Evolutionary conservation across 228 moss, liverwort and hornwort species (phyloP).

Genomic region (Sphagnum magellanicum): DNA sequence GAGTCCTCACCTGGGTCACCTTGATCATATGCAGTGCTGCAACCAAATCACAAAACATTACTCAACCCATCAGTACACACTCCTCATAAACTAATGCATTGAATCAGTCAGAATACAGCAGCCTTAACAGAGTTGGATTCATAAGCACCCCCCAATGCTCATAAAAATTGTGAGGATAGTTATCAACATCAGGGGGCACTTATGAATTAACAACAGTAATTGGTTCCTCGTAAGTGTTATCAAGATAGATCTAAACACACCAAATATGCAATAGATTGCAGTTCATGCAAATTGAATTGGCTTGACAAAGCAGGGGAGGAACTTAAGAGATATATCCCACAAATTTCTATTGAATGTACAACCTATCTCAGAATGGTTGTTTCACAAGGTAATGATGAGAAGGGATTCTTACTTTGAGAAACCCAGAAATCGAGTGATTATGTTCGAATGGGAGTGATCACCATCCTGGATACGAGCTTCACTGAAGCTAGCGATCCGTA

Average conservation of each 20-base stretch:
- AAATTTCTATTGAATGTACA: too few species aligned
- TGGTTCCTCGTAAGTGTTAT: background rate
- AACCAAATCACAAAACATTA: conserved; percentile 3
- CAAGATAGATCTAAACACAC: background rate
- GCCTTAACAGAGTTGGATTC: too few species aligned
- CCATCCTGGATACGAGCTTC: conserved; percentile 76
- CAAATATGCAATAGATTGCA: background rate
- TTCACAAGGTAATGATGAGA: background rate
- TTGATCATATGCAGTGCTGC: conserved; percentile 66
- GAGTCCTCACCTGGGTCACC: conserved; percentile 60
- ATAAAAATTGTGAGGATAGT: too few species aligned
- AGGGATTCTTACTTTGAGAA: conserved; percentile 53
- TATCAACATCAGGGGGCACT: too few species aligned
- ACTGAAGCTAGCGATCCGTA: conserved; percentile 76
- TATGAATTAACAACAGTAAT: too few species aligned
- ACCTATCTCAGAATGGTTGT: background rate
- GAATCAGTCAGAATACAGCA: background rate
- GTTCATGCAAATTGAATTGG: too few species aligned
- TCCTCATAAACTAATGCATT: background rate
- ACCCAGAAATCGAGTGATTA: conserved; percentile 69
- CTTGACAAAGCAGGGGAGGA: too few species aligned
- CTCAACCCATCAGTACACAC: too few species aligned
- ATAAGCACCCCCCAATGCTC: too few species aligned
- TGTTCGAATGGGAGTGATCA: conserved; percentile 49
- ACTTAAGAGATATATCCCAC: too few species aligned